These are phyloP conservation scores for Fusarium pseudograminearum DNA, from an alignment of 2,329 filamentous ascomycete species.

Conservation along the genomic window DNA sequence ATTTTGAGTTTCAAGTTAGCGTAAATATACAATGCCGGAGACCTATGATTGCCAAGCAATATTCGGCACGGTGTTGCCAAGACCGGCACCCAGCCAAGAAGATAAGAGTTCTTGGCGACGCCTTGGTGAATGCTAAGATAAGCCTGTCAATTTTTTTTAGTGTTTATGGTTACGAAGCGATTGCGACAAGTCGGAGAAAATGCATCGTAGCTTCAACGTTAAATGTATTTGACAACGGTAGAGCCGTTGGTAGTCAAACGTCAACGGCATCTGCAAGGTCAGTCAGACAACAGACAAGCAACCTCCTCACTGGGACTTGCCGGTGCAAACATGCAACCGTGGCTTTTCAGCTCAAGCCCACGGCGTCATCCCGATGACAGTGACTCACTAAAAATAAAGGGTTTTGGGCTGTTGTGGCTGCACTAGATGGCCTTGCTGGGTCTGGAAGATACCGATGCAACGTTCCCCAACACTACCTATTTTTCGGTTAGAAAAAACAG, in stretches of 20 bases:
- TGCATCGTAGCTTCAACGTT: background rate
- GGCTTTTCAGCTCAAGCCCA: conserved; percentile 19
- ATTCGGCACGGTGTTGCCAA: conserved; percentile 2
- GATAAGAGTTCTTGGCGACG: background rate
- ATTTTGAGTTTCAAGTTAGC: background rate
- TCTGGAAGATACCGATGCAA: conserved; percentile 28
- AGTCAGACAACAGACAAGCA: background rate
- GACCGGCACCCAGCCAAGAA: background rate
- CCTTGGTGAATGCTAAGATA: background rate
- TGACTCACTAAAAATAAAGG: conserved; percentile 24
- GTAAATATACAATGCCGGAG: background rate
- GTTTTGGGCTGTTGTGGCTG: conserved; percentile 23
- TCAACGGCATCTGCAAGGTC: conserved; percentile 3
- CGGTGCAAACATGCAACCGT: conserved; percentile 7
- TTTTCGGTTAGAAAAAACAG: conserved; percentile 7
- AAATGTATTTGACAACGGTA: background rate
- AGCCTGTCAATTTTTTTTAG: conserved; percentile 1
- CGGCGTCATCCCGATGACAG: conserved; percentile 18
- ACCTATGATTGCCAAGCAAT: background rate
- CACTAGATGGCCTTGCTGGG: background rate
- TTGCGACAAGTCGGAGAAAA: background rate
- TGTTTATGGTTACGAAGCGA: conserved; percentile 7
- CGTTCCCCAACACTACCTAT: conserved; percentile 26
- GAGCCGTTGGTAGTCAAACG: conserved; percentile 1
- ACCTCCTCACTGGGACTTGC: conserved; percentile 17